phyloP scores from a whole-genome alignment of 768 basidiomycete genomes.

The Pleurotus pulmonarius region DNA sequence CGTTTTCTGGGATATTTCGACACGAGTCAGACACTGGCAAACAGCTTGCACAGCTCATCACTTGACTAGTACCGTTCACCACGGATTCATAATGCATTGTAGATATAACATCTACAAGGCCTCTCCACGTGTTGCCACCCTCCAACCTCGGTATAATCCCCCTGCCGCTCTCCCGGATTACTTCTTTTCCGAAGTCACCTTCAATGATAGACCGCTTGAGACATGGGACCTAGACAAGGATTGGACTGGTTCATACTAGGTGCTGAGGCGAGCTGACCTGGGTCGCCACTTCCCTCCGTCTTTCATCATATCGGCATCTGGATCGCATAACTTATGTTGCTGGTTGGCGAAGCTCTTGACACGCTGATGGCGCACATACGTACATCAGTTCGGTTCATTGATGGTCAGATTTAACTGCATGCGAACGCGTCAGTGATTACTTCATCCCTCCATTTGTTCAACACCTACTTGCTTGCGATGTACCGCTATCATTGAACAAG shows the following conservation, averaged over 20 bases:
- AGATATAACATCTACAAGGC: neutral
- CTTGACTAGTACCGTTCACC: neutral
- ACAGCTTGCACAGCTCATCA: constrained; percentile 8
- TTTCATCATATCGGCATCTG: too few relatives aligned
- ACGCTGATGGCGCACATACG: too few relatives aligned
- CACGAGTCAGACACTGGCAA: neutral
- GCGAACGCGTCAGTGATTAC: too few relatives aligned
- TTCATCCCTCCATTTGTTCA: too few relatives aligned
- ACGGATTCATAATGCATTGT: neutral
- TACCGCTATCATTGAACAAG: too few relatives aligned
- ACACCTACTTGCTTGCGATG: too few relatives aligned
- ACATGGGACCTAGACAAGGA: neutral
- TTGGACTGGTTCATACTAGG: neutral
- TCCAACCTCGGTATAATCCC: neutral
- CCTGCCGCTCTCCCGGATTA: constrained; percentile 4
- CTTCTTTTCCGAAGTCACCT: neutral
- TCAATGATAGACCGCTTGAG: neutral
- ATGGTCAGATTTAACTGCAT: too few relatives aligned
- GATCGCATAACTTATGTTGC: too few relatives aligned
- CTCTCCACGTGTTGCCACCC: neutral
- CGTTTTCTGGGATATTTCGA: neutral
- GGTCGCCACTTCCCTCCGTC: too few relatives aligned
- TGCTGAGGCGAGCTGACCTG: neutral
- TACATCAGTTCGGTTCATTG: too few relatives aligned
- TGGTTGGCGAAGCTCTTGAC: too few relatives aligned